Percentiles rank a stretch among this genome's conserved stretches.
phyloP scores from a whole-genome alignment of 192 early-diverging fungal genomes.

The Entomortierella parvispora region DNA sequence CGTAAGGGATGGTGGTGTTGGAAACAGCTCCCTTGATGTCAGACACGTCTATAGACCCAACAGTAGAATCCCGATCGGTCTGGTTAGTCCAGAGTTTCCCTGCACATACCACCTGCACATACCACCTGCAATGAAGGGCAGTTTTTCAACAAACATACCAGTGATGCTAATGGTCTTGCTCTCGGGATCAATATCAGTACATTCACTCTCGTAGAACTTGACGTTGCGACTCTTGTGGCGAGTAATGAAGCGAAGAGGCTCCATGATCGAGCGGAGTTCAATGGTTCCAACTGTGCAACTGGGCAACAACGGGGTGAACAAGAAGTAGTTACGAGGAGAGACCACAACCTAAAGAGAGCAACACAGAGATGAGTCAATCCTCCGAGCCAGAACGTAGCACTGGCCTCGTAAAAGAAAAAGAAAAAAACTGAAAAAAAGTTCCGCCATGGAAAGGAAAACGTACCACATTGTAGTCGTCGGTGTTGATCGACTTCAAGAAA shows the following conservation, averaged over 20 bases:
- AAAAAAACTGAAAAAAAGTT: no score
- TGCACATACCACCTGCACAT: no score
- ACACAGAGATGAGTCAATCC: background rate
- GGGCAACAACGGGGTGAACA: slow-evolving; percentile 77
- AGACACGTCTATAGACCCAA: slow-evolving; percentile 63
- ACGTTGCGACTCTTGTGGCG: slow-evolving; percentile 88
- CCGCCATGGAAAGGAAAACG: slow-evolving; percentile 2
- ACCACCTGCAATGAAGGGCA: no score
- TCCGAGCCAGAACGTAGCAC: no score
- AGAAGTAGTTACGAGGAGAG: slow-evolving; percentile 90
- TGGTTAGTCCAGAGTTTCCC: background rate
- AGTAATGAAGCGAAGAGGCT: slow-evolving; percentile 87
- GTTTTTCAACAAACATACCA: slow-evolving; percentile 53
- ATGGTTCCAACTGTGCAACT: slow-evolving; percentile 90
- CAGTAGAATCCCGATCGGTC: slow-evolving; percentile 6
- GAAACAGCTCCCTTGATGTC: slow-evolving; percentile 72
- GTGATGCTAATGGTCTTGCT: slow-evolving; percentile 82
- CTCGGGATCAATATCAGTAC: slow-evolving; percentile 87
- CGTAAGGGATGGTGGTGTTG: slow-evolving; percentile 71
- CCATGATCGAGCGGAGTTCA: slow-evolving; percentile 87
- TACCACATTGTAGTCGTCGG: slow-evolving; percentile 81
- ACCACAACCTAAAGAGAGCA: slow-evolving; percentile 60
- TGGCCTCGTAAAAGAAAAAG: slow-evolving; percentile 14
- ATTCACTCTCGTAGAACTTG: slow-evolving; percentile 90
- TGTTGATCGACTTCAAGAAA: slow-evolving; percentile 78